These are phyloP conservation scores for Rhizoctonia solani DNA, from an alignment of 1,284 basidiomycete species.

Conservation along the genomic window DNA sequence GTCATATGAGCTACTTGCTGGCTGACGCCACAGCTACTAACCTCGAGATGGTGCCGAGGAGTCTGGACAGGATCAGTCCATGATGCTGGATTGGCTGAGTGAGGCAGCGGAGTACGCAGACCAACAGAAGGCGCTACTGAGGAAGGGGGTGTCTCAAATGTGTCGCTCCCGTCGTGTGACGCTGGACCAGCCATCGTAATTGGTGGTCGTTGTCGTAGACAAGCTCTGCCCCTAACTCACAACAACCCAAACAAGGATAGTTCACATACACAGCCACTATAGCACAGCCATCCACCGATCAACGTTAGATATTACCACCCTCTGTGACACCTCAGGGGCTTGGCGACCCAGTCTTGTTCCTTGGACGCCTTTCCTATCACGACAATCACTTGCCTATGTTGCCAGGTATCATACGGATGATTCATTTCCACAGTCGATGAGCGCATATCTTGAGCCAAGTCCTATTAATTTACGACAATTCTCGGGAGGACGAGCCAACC, in stretches of 20 bases:
- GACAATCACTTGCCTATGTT: too few species aligned
- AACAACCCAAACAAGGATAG: conserved; percentile 4
- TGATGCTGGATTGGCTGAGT: not conserved
- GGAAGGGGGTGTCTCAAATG: conserved; percentile 26
- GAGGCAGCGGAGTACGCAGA: conserved; percentile 22
- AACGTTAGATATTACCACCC: too few species aligned
- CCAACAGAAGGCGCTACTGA: conserved; percentile 1
- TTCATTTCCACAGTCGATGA: too few species aligned
- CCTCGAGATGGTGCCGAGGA: conserved; percentile 21
- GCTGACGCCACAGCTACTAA: not conserved
- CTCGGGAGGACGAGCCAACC: too few species aligned
- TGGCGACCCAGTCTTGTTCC: too few species aligned
- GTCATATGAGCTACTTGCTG: conserved; percentile 41
- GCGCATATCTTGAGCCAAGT: too few species aligned
- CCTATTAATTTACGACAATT: too few species aligned
- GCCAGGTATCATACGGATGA: too few species aligned
- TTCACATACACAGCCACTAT: not conserved
- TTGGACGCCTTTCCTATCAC: too few species aligned
- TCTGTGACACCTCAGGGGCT: too few species aligned
- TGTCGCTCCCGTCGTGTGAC: conserved; percentile 19
- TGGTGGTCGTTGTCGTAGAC: conserved; percentile 11
- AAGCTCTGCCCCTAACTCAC: conserved; percentile 19
- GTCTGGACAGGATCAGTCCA: conserved; percentile 14
- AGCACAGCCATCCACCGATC: too few species aligned
- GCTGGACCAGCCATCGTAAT: conserved; percentile 2